Evolutionary conservation across 2,329 filamentous ascomycete species (phyloP).

Genomic region (Aspergillus chevalieri): DNA sequence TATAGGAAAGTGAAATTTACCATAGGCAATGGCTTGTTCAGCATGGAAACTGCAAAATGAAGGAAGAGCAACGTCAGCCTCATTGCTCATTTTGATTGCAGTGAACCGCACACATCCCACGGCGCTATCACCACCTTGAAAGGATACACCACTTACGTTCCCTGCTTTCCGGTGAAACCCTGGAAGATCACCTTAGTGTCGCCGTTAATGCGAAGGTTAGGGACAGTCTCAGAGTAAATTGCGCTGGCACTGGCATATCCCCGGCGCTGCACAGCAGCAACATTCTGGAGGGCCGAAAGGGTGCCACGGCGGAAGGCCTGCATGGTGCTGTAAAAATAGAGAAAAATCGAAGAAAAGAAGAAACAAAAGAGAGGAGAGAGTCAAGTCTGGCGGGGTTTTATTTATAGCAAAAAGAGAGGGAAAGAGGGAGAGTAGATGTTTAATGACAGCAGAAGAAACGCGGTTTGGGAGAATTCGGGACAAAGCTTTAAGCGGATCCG

Average conservation of each 20-base stretch:
- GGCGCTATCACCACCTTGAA: not conserved
- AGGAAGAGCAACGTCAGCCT: slow-evolving; percentile 26
- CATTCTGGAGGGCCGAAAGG: slow-evolving; percentile 61
- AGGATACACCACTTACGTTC: slow-evolving; percentile 61
- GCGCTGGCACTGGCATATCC: slow-evolving; percentile 66
- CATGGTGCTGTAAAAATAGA: slow-evolving; percentile 49
- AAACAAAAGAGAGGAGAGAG: slow-evolving; percentile 6
- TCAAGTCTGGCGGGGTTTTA: slow-evolving; percentile 4
- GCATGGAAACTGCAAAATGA: slow-evolving; percentile 74
- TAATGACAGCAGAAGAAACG: slow-evolving; percentile 10
- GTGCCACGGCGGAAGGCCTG: slow-evolving; percentile 74
- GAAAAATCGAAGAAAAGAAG: slow-evolving; percentile 12
- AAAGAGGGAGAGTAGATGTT: slow-evolving; percentile 4
- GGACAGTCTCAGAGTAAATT: slow-evolving; percentile 65
- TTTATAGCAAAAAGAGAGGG: slow-evolving; percentile 6
- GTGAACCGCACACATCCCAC: not conserved
- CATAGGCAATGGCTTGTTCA: slow-evolving; percentile 96
- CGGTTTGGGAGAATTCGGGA: slow-evolving; percentile 28
- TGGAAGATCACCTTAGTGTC: slow-evolving; percentile 96
- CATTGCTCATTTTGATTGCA: slow-evolving; percentile 3
- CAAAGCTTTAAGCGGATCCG: slow-evolving; percentile 34
- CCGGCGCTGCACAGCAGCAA: slow-evolving; percentile 58
- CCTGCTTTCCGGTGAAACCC: slow-evolving; percentile 95
- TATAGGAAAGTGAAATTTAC: slow-evolving; percentile 45
- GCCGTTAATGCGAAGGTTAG: slow-evolving; percentile 86